These are phyloP conservation scores for Candida frijolesensis DNA, from an alignment of 1,139 yeast genomes.

Conservation along the genomic window DNA sequence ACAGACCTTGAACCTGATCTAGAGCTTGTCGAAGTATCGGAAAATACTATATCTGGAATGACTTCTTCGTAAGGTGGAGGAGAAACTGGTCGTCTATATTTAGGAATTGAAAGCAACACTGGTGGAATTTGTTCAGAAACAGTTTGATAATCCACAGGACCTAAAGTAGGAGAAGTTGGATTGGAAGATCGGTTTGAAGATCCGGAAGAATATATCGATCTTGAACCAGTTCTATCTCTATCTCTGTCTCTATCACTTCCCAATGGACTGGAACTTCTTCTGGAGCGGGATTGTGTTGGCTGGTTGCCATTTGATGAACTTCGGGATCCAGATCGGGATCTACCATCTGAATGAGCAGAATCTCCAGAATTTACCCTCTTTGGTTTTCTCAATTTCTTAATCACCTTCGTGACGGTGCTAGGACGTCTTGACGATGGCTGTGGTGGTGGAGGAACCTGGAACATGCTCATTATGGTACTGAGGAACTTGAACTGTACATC, in stretches of 20 bases:
- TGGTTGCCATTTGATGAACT: constrained; percentile 5
- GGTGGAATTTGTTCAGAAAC: constrained; percentile 1
- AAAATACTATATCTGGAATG: not conserved
- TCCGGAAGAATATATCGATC: not conserved
- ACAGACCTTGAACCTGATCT: not conserved
- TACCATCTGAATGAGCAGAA: not conserved
- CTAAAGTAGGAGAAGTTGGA: not conserved
- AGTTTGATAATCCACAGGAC: not conserved
- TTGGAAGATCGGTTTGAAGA: not conserved
- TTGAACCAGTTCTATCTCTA: not conserved
- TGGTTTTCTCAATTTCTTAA: constrained; percentile 3
- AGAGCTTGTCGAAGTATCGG: not conserved
- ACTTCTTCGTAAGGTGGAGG: constrained; percentile 7
- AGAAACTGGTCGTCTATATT: not conserved
- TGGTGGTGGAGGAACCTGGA: not conserved
- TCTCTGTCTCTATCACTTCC: not conserved
- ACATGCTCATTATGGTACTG: not conserved
- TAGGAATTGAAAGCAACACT: not conserved
- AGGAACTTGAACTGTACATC: not conserved
- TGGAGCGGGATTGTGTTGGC: not conserved
- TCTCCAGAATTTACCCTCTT: not conserved
- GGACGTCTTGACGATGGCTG: not conserved
- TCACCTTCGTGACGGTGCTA: not conserved
- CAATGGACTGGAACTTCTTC: not conserved
- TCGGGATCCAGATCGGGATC: constrained; percentile 2